A percentile compares a stretch with the other conserved stretches of the same genome.
Evolutionary conservation across 208 protist genomes (phyloP).

Genomic region (Leishmania tropica): DNA sequence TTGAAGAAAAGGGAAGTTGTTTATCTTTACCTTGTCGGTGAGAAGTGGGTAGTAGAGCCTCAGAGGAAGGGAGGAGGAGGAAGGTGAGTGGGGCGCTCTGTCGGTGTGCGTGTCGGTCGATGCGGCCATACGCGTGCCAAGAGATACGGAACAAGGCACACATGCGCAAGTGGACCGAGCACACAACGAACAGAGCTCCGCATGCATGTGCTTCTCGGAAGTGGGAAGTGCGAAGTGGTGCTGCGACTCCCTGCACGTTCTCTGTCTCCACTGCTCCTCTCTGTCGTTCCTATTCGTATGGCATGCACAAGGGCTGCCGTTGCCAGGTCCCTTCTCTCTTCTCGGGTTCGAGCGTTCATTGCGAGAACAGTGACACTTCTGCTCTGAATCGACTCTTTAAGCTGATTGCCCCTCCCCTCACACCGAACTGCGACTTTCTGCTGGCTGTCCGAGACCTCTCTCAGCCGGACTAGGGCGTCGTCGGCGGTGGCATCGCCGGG

Average conservation of each 20-base stretch:
- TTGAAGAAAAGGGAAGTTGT: background rate
- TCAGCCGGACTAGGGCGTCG: conserved; percentile 30
- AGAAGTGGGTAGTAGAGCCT: background rate
- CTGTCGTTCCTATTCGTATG: background rate
- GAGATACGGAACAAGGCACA: background rate
- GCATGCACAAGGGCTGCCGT: background rate
- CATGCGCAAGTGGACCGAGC: background rate
- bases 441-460: conserved; percentile 5
- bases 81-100: background rate
- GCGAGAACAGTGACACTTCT: background rate
- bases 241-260: background rate
- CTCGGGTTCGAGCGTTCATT: background rate
- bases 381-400: background rate
- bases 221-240: background rate
- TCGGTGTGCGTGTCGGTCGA: background rate
- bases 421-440: background rate
- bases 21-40: background rate
- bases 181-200: background rate
- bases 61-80: background rate
- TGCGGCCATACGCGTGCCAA: background rate
- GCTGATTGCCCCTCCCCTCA: background rate
- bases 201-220: background rate
- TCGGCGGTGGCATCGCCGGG: conserved; percentile 43
- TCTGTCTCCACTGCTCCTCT: background rate
- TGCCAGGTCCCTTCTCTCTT: background rate